Conservation (phyloP, 148 eudicot species). For the Heliamphora exappendiculata region DNA sequence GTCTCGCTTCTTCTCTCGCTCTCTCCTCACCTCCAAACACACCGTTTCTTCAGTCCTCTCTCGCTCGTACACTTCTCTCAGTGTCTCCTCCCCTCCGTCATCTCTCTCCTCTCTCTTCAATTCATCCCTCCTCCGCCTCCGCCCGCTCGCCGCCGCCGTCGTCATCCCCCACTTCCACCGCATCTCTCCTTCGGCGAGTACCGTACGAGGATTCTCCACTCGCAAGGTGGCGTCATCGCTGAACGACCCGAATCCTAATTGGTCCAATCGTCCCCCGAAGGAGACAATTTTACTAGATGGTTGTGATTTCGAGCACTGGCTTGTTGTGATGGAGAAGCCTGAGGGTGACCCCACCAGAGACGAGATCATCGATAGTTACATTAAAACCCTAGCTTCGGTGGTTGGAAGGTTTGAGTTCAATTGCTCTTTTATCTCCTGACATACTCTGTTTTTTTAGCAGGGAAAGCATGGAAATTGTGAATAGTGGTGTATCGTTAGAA, state of each 20-base stretch:
- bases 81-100: slow-evolving; percentile 4
- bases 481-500: too few species aligned
- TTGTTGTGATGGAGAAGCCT: slow-evolving; percentile 36
- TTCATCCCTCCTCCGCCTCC: slow-evolving; percentile 5
- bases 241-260: slow-evolving; percentile 61
- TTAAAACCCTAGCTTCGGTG: slow-evolving; percentile 37
- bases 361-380: slow-evolving; percentile 37
- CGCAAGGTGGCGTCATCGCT: slow-evolving; percentile 44
- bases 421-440: not conserved
- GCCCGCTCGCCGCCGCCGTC: slow-evolving; percentile 38
- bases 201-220: slow-evolving; percentile 30
- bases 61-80: slow-evolving; percentile 26
- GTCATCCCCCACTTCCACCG: slow-evolving; percentile 17
- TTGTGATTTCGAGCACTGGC: slow-evolving; percentile 59
- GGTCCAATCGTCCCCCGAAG: slow-evolving; percentile 84
- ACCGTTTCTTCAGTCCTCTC: slow-evolving; percentile 17
- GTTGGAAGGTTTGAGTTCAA: slow-evolving; percentile 33
- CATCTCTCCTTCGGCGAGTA: slow-evolving; percentile 8
- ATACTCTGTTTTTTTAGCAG: too few species aligned
- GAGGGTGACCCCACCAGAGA: slow-evolving; percentile 39
- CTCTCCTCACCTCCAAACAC: slow-evolving; percentile 24
- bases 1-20: slow-evolving; percentile 39
- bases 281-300: slow-evolving; percentile 88
- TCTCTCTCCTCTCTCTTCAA: slow-evolving; percentile 17
- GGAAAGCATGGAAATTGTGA: too few species aligned